Evolutionary conservation across 306 rosid genomes (phyloP), one percentile per base, ranked within the genome.

Genomic region (Mimosa pudica): DNA sequence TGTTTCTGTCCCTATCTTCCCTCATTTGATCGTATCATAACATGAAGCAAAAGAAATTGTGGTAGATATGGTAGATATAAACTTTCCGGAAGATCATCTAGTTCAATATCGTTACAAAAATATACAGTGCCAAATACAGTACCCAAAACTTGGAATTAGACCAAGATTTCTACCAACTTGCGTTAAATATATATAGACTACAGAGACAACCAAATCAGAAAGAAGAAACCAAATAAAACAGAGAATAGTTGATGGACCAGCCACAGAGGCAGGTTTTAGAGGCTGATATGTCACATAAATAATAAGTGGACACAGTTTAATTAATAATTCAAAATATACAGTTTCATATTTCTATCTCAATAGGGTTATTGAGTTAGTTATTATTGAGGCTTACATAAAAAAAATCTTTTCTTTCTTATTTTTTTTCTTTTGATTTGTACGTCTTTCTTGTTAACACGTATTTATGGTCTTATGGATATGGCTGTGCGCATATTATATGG

Each of bases 221-320:
- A 20, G 64, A 58, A 58, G 35, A 58, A 58, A 20, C 32, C 63
- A 60, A 20, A 60, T 60, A 60, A 60, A 24, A 60, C 13, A 20
- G 14, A 32, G 30, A 67, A 54, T n/a, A 71, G 20, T 5, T 55
- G 1, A 61, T 49, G 54, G 71, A 81, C 81, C 81, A 17, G 81
- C 8, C 48, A 32, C 38, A 4, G 83, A 11, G 3, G 86, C 33
- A n/a, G 74, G 14, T 5, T 49, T 71, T 4, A 10, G 35, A 5
- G 41, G 78, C 12, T 78, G 36, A 5, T 55, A 36, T 38, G 82
- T 81, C 46, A 79, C 61, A 55, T 82, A 67, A 47, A 51, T 51
- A 38, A 18, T 33, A 1, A 75, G 10, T 8, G 80, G 38, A 24
- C 30, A 24, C 30, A 24, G 30, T 24, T 24, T 24, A 24, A 24